Conservation (phyloP, 768 basidiomycete genomes). For the Dioszegia crocea region DNA sequence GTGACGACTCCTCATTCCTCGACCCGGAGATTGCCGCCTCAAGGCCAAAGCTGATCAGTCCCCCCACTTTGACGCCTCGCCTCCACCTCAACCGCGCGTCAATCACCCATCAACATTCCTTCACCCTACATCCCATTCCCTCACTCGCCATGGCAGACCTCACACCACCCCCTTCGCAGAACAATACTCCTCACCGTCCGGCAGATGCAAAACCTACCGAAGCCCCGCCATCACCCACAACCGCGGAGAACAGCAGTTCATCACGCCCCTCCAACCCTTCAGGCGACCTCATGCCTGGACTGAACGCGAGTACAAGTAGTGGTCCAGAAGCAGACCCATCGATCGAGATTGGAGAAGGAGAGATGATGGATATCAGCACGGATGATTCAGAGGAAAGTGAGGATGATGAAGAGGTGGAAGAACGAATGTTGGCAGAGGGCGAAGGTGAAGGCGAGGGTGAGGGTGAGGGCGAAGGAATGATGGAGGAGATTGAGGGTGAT, state of each 20-base stretch:
- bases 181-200: constrained; percentile 20
- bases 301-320: too few species aligned
- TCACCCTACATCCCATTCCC: background rate
- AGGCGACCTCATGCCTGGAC: too few species aligned
- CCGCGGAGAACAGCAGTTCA: too few species aligned
- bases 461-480: background rate
- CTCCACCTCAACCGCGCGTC: too few species aligned
- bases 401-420: constrained; percentile 2
- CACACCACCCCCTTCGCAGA: constrained; percentile 29
- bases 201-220: background rate
- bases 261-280: background rate
- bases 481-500: constrained; percentile 5
- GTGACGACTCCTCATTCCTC: too few species aligned
- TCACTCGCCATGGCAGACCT: constrained; percentile 21
- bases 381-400: background rate
- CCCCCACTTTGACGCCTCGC: too few species aligned
- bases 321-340: too few species aligned
- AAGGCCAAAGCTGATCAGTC: too few species aligned
- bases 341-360: background rate
- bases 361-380: background rate
- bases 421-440: background rate
- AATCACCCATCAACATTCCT: too few species aligned
- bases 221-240: background rate
- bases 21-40: too few species aligned
- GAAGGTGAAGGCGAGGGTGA: background rate